Percentiles rank a stretch among this genome's conserved stretches.
Evolutionary conservation across 352 stramenopile genomes (phyloP).

Genomic region (Globisporangium splendens): DNA sequence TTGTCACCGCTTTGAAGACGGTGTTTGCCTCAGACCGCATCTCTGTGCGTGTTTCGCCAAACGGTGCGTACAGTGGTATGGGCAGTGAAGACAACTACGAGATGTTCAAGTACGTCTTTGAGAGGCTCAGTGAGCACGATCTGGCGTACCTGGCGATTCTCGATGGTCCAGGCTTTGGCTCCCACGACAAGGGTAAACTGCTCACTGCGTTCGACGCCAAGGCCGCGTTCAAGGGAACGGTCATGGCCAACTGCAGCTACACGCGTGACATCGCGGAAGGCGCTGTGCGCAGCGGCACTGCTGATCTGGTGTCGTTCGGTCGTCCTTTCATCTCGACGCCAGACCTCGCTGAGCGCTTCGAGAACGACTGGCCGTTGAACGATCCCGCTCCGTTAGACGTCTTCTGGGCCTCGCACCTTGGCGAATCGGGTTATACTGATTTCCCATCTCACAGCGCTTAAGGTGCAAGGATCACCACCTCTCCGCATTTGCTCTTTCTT

Average conservation of each 20-base stretch:
- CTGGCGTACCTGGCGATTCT: constrained; percentile 20
- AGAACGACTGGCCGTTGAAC: constrained; percentile 21
- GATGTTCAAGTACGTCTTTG: constrained; percentile 17
- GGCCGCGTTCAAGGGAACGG: neutral
- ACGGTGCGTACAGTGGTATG: constrained; percentile 15
- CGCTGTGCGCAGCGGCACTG: constrained; percentile 10
- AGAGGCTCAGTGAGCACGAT: constrained; percentile 15
- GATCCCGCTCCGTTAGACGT: neutral
- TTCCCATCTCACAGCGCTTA: neutral
- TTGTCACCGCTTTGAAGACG: constrained; percentile 35
- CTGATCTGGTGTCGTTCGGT: constrained; percentile 26
- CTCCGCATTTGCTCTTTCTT: no score
- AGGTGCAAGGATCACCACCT: no score
- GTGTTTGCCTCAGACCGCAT: constrained; percentile 10
- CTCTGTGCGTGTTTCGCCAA: constrained; percentile 15
- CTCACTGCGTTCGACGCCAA: constrained; percentile 8
- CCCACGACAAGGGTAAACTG: constrained; percentile 2
- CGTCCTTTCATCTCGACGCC: constrained; percentile 38
- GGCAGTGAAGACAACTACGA: constrained; percentile 14
- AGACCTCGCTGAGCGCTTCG: constrained; percentile 28
- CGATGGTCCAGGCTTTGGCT: neutral
- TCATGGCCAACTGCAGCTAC: constrained; percentile 25
- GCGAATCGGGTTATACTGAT: neutral
- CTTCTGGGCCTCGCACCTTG: neutral
- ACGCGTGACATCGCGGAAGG: constrained; percentile 17